Conservation (phyloP, 805 yeast species). For the Komagataella pastoris region DNA sequence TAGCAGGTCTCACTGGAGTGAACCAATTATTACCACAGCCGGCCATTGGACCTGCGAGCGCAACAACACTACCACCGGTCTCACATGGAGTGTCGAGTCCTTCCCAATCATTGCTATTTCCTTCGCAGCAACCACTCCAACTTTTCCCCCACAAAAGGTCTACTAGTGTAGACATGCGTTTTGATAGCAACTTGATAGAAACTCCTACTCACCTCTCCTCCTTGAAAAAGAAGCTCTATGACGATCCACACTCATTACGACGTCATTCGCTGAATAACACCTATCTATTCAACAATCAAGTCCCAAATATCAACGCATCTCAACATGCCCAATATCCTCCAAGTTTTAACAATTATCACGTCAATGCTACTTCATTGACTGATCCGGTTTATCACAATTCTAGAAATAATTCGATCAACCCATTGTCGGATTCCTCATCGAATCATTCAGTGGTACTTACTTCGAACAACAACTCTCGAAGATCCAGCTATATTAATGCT, state of each 20-base stretch:
- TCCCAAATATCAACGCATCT: constrained; percentile 6
- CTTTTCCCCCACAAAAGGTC: background rate
- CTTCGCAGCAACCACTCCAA: background rate
- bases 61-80: background rate
- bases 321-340: background rate
- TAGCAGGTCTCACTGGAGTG: constrained; percentile 2
- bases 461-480: background rate
- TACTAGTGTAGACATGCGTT: background rate
- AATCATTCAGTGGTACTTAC: background rate
- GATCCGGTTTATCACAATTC: background rate
- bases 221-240: background rate
- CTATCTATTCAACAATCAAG: constrained; percentile 2
- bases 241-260: background rate
- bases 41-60: constrained; percentile 5
- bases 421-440: background rate
- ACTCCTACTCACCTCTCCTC: background rate
- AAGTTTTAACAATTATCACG: background rate
- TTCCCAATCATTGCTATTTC: constrained; percentile 6
- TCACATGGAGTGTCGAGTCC: constrained; percentile 7
- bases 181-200: background rate
- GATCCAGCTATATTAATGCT: background rate
- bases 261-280: constrained; percentile 6
- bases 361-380: background rate
- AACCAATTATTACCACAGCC: background rate
- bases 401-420: background rate